Base-by-base conservation (phyloP, 805 yeast species). In the Saccharomycopsis selenospora region DNA sequence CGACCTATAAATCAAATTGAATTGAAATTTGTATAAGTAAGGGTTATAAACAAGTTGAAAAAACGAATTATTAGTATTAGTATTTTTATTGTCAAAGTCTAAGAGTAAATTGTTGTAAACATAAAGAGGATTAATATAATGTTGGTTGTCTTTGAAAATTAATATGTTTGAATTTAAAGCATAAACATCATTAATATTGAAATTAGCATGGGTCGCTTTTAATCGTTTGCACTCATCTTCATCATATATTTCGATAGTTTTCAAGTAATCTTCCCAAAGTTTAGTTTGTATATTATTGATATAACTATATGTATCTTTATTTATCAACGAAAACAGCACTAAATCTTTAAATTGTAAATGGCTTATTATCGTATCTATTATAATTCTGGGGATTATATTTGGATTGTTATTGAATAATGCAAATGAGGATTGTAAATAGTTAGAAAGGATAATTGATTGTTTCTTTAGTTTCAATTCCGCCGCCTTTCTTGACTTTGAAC, bases 1-100 rank as follows among this genome's bases (percentile, higher is more conserved):
- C 14, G 69, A 58, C 36, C 61, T 60, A 51, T 68, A 65, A 11
- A 77, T 66, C 46, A 61, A 59, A 30, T 68, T 56, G 29, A 72
- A 62, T 49, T 69, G 76, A 46, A 45, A 36, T 18, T 46, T 47
- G 24, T 63, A 58, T 40, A 72, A 57, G 54, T 66, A 62, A 1
- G 54, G 54, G 27, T 51, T 50, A 33, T 53, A 53, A 18, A 53
- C 36, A 22, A 53, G 14, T 13, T 40, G 40, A 11, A 52, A 44
- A 14, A 14, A 14, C 3, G 43, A 45, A 17, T 18, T n/a, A 23
- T 38, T 38, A 7, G n/a, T n/a, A 20, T 38, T 17, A n/a, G 22
- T 22, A 6, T 23, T n/a, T 4, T 11, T 38, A n/a, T 38, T 38
- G 42, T 20, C 25, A 13, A 23, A n/a, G 11, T 41, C 18, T 2